Evolutionary conservation across 192 early-diverging fungal genomes (phyloP), one percentile per base, ranked within the genome.

Genomic region (Mortierella claussenii): DNA sequence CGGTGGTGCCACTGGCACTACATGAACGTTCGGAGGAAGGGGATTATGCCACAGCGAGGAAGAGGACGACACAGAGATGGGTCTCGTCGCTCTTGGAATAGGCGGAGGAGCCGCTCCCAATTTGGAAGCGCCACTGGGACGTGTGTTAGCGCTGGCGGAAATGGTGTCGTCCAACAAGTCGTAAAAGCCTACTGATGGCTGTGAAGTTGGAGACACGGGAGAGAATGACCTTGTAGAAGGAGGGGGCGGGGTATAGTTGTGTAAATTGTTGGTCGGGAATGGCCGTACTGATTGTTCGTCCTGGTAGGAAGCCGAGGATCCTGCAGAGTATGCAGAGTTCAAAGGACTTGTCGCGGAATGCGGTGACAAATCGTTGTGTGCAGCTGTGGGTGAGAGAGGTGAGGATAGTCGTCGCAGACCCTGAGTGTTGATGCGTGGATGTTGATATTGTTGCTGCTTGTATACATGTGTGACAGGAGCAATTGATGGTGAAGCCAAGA

Each of bases 371-470:
- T 15, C 21, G 49, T 44, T 48, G 6, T 40, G 45, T 13, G 55
- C 7, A 15, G 47, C 20, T 15, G 34, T 20, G 4, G 28, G 10
- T 27, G 52, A 46, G 26, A 7, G 27, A 5, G 61, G 48, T 20
- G 69, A 54, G 23, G 55, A 65, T 11, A 56, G 50, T 23, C 34
- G 55, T 17, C 53, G 55, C 6, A 60, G 26, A n/a, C 27, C 42
- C 2, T 57, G 48, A 7, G 70, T 74, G 43, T 8, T 59, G 17
- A 65, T 65, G 8, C 70, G 61, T 18, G 70, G 62, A 7, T 65
- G 70, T 40, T 65, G 70, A 51, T 64, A 74, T 34, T 74, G 55
- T 4, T 65, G 46, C 17, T 73, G 61, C 12, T 60, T 55, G 36
- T 73, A 61, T 2, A 32, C 7, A 3, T 45, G 30, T 15, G 15